Evolutionary conservation across 2,329 filamentous ascomycete species (phyloP), one percentile per base, ranked within the genome.

Genomic region (Fusarium piperis): DNA sequence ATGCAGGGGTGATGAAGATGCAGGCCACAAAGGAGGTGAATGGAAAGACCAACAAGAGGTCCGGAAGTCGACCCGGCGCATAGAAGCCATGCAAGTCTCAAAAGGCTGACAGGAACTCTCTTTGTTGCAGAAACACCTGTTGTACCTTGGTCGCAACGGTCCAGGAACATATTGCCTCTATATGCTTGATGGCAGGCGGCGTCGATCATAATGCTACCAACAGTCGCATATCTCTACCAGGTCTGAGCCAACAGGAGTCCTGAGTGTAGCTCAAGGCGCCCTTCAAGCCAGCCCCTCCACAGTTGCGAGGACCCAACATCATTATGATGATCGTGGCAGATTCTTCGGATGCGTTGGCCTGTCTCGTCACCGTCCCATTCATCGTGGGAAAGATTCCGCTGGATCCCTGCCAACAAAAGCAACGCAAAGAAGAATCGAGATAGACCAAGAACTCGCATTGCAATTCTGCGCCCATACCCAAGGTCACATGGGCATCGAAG

Each of bases 1-100:
- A 67, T 64, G 66, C 66, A 72, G 33, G 62, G 41, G 55, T 57
- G 52, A 39, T 11, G 65, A 67, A 48, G 41, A 66, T 59, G 33
- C 23, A 35, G 20, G 33, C 33, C 32, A 53, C 41, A 67, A 33
- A 51, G 55, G 55, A 58, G 60, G 46, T 57, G 59, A 58, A 56
- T 48, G 41, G 39, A 41, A 36, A 52, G 56, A 39, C 53, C 41
- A 44, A 67, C 52, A 44, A 62, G 55, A 41, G 41, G 28, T 18
- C 18, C 65, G 65, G 70, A 61, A 38, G 48, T 48, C 38, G 56
- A 52, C 28, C 67, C 65, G 53, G 36, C 46, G 33, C 44, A 41
- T 53, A 51, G 35, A 33, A 28, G 41, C 46, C n/a, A 59, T 58
- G 64, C 46, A 20, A 62, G 23, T 57, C 62, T 59, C 35, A n/a